Percentiles rank a stretch among this genome's conserved stretches.
phyloP scores from a whole-genome alignment of 2,329 filamentous ascomycete genomes.

The Fusarium piperis region DNA sequence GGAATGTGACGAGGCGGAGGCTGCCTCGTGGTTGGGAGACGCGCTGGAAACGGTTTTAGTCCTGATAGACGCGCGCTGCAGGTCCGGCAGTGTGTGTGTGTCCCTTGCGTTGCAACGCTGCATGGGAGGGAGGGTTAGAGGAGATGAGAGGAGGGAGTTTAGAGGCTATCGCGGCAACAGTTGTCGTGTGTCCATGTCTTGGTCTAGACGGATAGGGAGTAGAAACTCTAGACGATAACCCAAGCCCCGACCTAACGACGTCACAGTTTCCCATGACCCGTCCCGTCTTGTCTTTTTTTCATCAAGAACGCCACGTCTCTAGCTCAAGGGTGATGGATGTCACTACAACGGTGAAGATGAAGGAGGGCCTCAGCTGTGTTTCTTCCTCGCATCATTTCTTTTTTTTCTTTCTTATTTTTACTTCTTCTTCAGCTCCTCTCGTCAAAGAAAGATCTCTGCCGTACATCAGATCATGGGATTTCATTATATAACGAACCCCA shows the following conservation, averaged over 20 bases:
- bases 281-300: too few species aligned
- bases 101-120: conserved; percentile 23
- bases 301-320: not conserved
- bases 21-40: not conserved
- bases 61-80: not conserved
- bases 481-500: too few species aligned
- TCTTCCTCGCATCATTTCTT: not conserved
- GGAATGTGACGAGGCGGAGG: not conserved
- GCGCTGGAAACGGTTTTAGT: not conserved
- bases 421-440: not conserved
- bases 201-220: not conserved
- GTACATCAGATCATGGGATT: not conserved
- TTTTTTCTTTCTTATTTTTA: not conserved
- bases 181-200: not conserved
- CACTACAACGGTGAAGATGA: not conserved
- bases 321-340: too few species aligned
- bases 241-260: not conserved
- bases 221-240: not conserved
- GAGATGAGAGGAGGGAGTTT: not conserved
- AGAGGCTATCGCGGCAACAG: not conserved
- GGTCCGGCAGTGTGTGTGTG: not conserved
- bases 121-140: conserved; percentile 7
- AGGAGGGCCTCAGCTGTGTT: not conserved
- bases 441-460: not conserved
- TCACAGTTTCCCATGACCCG: not conserved